These are phyloP conservation scores for Senecio squalidus DNA, from an alignment of 140 eudicot genomes.

Conservation along the genomic window DNA sequence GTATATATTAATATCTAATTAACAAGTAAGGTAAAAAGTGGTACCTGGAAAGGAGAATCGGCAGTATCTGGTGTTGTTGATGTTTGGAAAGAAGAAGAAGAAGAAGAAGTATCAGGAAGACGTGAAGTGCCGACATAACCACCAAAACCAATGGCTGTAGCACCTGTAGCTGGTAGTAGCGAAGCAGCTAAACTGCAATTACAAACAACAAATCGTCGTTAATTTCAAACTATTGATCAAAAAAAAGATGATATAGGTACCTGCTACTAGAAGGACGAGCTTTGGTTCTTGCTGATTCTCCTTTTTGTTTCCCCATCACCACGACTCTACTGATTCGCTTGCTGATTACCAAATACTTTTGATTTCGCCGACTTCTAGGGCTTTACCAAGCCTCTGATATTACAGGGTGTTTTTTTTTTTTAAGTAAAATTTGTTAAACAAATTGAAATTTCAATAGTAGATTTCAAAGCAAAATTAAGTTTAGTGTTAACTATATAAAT, in stretches of 20 bases:
- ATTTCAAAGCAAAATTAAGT: no score
- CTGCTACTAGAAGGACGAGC: conserved; percentile 99
- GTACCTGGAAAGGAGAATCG: not conserved
- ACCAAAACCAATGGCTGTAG: conserved; percentile 83
- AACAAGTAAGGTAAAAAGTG: not conserved
- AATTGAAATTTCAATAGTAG: no score
- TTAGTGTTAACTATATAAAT: no score
- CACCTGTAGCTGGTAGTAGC: conserved; percentile 62
- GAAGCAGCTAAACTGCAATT: conserved; percentile 87
- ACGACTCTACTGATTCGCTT: no score
- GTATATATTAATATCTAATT: no score
- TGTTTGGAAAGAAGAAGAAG: conserved; percentile 32
- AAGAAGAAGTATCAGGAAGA: conserved; percentile 42
- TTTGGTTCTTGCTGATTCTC: conserved; percentile 91
- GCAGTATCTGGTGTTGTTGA: conserved; percentile 33
- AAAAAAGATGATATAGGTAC: conserved; percentile 14
- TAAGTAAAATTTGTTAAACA: no score
- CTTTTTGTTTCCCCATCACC: conserved; percentile 75
- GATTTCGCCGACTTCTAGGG: no score
- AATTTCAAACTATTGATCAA: not conserved
- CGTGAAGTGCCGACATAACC: conserved; percentile 91
- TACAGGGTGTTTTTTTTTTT: no score
- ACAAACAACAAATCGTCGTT: not conserved
- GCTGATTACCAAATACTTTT: no score
- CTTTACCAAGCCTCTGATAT: no score